Conservation (phyloP, 2,329 filamentous ascomycete species). For the Monilinia vaccinii-corymbosi region DNA sequence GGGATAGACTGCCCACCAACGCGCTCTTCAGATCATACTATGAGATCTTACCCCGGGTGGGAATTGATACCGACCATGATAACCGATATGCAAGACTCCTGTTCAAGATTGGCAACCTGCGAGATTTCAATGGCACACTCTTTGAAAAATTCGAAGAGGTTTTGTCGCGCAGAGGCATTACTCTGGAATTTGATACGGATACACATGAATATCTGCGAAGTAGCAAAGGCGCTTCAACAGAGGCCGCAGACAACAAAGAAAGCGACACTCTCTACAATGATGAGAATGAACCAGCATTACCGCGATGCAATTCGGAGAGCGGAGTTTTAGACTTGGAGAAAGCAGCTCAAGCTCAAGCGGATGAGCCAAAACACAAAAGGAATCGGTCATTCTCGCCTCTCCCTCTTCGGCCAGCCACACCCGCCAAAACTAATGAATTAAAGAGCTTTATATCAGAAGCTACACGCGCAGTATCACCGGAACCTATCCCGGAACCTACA, state of each 20-base stretch:
- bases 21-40: constrained; percentile 79
- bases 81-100: constrained; percentile 69
- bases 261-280: constrained; percentile 13
- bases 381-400: constrained; percentile 21
- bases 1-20: constrained; percentile 59
- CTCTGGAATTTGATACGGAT: constrained; percentile 50
- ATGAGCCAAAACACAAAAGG: constrained; percentile 10
- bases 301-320: constrained; percentile 29
- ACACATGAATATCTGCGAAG: constrained; percentile 10
- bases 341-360: constrained; percentile 10
- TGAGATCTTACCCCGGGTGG: constrained; percentile 59
- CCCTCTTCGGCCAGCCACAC: constrained; percentile 7
- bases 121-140: constrained; percentile 43
- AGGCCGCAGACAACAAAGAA: constrained; percentile 5
- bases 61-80: constrained; percentile 63
- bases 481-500: background rate
- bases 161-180: constrained; percentile 60
- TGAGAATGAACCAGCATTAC: constrained; percentile 13
- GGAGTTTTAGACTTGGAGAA: constrained; percentile 23
- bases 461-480: constrained; percentile 5
- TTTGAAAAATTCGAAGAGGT: constrained; percentile 62
- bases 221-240: background rate
- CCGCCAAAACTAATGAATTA: background rate
- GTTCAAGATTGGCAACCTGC: constrained; percentile 65
- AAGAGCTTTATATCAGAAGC: constrained; percentile 15